Percentiles rank a stretch among this genome's conserved stretches.
These are phyloP conservation scores for Penicillium manginii DNA, from an alignment of 495 filamentous ascomycete species.

Conservation along the genomic window DNA sequence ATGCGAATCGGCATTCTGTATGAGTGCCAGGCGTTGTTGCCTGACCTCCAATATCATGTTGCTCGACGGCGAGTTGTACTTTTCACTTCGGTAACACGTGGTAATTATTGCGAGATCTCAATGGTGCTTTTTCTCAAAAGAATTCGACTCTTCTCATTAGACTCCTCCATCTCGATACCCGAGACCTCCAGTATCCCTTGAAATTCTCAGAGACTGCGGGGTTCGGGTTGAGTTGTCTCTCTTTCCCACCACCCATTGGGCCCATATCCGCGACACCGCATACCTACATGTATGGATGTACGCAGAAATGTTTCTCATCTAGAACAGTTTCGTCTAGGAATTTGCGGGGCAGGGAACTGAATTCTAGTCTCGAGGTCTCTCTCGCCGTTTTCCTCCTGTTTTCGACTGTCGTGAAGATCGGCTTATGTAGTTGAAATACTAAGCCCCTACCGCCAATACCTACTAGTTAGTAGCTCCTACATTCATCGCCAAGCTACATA, in stretches of 20 bases:
- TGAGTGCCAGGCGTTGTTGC: neutral
- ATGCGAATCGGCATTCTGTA: neutral
- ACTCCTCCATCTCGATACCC: neutral
- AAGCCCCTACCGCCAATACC: no score
- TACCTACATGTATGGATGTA: constrained; percentile 11
- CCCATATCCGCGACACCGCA: constrained; percentile 20
- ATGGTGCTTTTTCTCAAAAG: neutral
- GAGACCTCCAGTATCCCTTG: constrained; percentile 11
- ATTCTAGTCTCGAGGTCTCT: neutral
- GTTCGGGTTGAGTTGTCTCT: neutral
- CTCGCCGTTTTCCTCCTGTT: neutral
- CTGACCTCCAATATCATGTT: neutral
- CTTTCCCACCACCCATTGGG: constrained; percentile 7
- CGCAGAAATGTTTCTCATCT: constrained; percentile 5
- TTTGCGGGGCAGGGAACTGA: neutral
- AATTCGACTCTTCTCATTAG: neutral
- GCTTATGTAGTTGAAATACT: no score
- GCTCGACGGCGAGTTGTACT: neutral
- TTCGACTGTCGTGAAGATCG: neutral
- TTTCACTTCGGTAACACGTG: neutral
- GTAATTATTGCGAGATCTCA: neutral
- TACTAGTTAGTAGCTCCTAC: no score
- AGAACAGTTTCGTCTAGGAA: neutral
- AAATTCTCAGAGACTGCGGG: constrained; percentile 18
- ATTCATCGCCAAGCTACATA: no score